Evolutionary conservation across 345 rosid genomes (phyloP), one percentile per base, ranked within the genome.

Genomic region (Eucalyptus erythrocorys): DNA sequence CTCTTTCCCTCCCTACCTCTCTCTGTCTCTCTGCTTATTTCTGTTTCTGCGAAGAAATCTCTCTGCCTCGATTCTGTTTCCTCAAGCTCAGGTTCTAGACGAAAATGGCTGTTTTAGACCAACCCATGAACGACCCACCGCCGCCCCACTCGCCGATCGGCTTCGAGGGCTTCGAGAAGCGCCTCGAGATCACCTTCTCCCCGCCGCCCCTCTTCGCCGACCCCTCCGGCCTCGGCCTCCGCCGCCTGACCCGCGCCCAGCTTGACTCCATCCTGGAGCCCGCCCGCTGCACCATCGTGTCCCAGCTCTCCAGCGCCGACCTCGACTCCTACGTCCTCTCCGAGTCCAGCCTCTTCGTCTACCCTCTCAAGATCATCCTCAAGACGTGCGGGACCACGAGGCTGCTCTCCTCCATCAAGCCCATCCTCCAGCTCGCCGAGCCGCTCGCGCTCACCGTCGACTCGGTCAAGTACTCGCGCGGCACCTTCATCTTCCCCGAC

Each of bases 341-440:
- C 12, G 98, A 96, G 94, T 96, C 98, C 7, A 95, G 99, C 89
- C 93, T 95, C 88, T 96, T 97, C 85, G 86, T 97, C 85, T 95
- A 89, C 93, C 94, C 97, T 0, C 86, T 90, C 81, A 96, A 92
- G 90, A 92, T 94, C 13, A 89, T 96, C 85, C 91, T 97, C 92
- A 96, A 97, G 91, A 97, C 99, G 17, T 96, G 99, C 64, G 98
- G 99, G 16, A 95, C 99, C 4, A 97, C 98, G 0, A 94, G 92
- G 92, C 95, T 96, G 68, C 99, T 96, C 53, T 89, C 90, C 30
- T 94, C 99, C 6, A 90, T 96, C 30, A 90, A 93, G 4, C 94
- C 91, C 7, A 92, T 96, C 89, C 91, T 95, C 66, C 47, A 89
- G 86, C 92, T 94, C 16, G 93, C 96, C 0, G 81, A 37, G 34